Conservation (phyloP, 2,329 filamentous ascomycete genomes). For the Xenosphaeropsis pyriputrescens region DNA sequence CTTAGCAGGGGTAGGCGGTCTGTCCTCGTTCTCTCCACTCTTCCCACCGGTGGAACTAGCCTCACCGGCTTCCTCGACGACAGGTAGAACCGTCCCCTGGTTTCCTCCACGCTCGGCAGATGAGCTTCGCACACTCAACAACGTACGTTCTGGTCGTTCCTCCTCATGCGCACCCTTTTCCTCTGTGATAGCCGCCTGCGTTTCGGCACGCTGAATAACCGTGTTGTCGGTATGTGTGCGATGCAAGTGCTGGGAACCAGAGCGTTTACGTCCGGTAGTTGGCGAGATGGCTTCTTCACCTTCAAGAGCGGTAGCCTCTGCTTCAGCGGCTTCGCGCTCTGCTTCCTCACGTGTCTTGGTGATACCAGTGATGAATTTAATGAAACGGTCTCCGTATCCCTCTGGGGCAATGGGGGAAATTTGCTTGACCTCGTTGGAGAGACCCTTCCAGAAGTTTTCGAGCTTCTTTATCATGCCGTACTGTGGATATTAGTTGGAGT, state of each 20-base stretch:
- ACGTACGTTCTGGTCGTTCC: constrained; percentile 24
- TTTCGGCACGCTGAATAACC: constrained; percentile 12
- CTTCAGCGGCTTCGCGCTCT: constrained; percentile 38
- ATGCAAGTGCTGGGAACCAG: constrained; percentile 9
- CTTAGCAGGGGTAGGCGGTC: constrained; percentile 28
- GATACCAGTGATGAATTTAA: constrained; percentile 79
- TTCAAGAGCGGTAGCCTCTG: constrained; percentile 26
- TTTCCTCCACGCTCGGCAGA: constrained; percentile 36
- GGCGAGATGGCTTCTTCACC: constrained; percentile 14
- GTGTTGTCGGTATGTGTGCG: constrained; percentile 9
- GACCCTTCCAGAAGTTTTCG: constrained; percentile 93
- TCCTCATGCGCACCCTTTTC: constrained; percentile 20
- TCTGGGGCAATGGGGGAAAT: constrained; percentile 88
- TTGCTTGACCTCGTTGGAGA: constrained; percentile 68
- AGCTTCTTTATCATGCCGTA: constrained; percentile 91
- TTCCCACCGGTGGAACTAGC: constrained; percentile 49
- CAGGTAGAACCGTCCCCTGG: constrained; percentile 51
- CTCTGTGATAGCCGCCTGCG: constrained; percentile 13
- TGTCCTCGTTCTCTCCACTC: constrained; percentile 19
- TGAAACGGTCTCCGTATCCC: constrained; percentile 84
- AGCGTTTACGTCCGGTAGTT: constrained; percentile 10
- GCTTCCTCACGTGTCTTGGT: constrained; percentile 85
- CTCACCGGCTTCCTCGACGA: constrained; percentile 85
- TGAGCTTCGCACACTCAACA: constrained; percentile 36
- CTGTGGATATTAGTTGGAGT: constrained; percentile 26